A percentile compares a stretch with the other conserved stretches of the same genome.
These are phyloP conservation scores for Coleophoma crateriformis DNA, from an alignment of 2,329 filamentous ascomycete species.

Conservation along the genomic window DNA sequence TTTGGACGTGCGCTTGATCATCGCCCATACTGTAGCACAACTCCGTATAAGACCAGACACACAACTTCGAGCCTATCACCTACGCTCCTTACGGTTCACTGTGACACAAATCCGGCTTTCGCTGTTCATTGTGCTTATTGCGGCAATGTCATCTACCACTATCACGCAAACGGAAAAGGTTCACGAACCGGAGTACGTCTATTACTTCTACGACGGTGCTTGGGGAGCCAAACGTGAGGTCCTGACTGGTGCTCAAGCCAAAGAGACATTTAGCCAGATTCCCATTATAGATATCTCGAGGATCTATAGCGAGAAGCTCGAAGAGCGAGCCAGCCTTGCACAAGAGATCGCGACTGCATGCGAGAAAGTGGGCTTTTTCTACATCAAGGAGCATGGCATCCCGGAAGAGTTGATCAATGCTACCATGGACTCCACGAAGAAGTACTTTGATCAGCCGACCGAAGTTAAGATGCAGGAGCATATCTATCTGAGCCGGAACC, in stretches of 20 bases:
- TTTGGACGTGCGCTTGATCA: too few relatives aligned
- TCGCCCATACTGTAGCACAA: too few relatives aligned
- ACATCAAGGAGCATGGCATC: constrained; percentile 29
- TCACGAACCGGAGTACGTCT: constrained; percentile 6
- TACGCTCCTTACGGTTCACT: too few relatives aligned
- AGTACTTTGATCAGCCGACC: constrained; percentile 16
- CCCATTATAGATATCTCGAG: constrained; percentile 34
- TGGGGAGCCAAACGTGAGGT: constrained; percentile 7
- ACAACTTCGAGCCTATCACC: too few relatives aligned
- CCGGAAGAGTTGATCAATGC: neutral
- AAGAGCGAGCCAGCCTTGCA: constrained; percentile 28
- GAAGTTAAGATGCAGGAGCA: constrained; percentile 30
- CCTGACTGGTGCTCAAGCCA: neutral
- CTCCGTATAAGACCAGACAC: too few relatives aligned
- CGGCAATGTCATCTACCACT: neutral
- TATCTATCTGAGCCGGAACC: constrained; percentile 28
- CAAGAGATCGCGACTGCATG: constrained; percentile 28
- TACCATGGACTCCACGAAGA: neutral
- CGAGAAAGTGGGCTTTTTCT: constrained; percentile 35
- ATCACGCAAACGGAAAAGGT: neutral
- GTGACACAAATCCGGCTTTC: too few relatives aligned
- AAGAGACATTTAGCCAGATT: constrained; percentile 23
- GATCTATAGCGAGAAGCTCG: constrained; percentile 25
- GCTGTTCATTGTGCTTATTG: too few relatives aligned
- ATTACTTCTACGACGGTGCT: constrained; percentile 7